These are phyloP conservation scores for Drechslerella coelobrocha DNA, from an alignment of 2,329 filamentous ascomycete genomes.

Conservation along the genomic window DNA sequence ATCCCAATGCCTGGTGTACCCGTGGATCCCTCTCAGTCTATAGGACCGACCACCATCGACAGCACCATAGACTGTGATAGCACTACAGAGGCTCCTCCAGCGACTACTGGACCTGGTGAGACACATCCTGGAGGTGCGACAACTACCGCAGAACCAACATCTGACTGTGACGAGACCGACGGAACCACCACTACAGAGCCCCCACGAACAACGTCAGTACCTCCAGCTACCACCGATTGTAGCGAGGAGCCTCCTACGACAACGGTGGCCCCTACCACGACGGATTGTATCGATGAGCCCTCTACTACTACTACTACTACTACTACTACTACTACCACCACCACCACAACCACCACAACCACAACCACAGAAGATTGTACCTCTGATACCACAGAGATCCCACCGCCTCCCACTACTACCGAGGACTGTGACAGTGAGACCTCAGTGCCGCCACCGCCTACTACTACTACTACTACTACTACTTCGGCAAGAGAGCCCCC, in stretches of 20 bases:
- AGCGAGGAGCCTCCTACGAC: too few relatives aligned
- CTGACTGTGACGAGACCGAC: slow-evolving; percentile 49
- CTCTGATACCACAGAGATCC: slow-evolving; percentile 28
- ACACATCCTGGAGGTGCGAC: slow-evolving; percentile 38
- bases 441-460: slow-evolving; percentile 20
- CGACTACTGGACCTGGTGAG: slow-evolving; percentile 48
- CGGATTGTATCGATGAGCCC: slow-evolving; percentile 18
- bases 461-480: too few relatives aligned
- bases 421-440: slow-evolving; percentile 27
- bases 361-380: slow-evolving; percentile 45
- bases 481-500: slow-evolving; percentile 4
- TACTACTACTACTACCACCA: slow-evolving; percentile 3
- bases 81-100: slow-evolving; percentile 28
- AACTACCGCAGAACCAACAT: slow-evolving; percentile 46
- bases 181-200: slow-evolving; percentile 34
- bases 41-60: slow-evolving; percentile 44
- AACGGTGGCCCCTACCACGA: slow-evolving; percentile 27
- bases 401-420: slow-evolving; percentile 27
- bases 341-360: slow-evolving; percentile 11
- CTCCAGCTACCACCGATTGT: slow-evolving; percentile 18
- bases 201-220: slow-evolving; percentile 23
- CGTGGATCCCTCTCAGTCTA: slow-evolving; percentile 12
- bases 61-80: slow-evolving; percentile 46
- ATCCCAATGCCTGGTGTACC: slow-evolving; percentile 39
- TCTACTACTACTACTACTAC: slow-evolving; percentile 27